These are phyloP conservation scores for Fusarium foetens DNA, from an alignment of 2,329 filamentous ascomycete genomes.

Conservation along the genomic window DNA sequence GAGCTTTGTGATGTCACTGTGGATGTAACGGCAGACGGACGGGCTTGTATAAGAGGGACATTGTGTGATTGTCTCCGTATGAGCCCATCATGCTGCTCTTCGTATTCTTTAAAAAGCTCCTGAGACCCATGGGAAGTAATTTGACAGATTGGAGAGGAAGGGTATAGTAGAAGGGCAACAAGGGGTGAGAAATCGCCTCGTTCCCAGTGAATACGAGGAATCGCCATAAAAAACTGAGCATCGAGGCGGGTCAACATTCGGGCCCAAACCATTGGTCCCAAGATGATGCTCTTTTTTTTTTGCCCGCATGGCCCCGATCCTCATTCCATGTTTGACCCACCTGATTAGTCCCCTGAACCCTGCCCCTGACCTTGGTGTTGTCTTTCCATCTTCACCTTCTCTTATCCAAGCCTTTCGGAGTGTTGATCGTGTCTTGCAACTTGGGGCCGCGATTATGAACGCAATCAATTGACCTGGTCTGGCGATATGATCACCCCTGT, in stretches of 20 bases:
- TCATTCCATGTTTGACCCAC: conserved; percentile 33
- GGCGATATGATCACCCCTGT: background rate
- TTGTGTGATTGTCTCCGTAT: conserved; percentile 4
- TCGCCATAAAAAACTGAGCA: conserved; percentile 36
- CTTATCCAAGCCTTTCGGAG: conserved; percentile 29
- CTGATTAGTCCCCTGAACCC: conserved; percentile 35
- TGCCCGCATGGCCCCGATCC: conserved; percentile 22
- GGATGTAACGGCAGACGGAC: conserved; percentile 28
- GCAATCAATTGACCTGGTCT: background rate
- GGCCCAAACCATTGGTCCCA: conserved; percentile 37
- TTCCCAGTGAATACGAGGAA: conserved; percentile 39
- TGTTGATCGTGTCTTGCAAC: conserved; percentile 18
- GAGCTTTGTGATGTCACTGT: conserved; percentile 38
- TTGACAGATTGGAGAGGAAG: background rate
- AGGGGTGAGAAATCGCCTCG: conserved; percentile 12
- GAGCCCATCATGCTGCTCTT: conserved; percentile 15
- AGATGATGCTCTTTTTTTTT: conserved; percentile 11
- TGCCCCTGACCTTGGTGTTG: conserved; percentile 24
- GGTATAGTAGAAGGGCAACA: background rate
- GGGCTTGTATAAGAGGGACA: background rate
- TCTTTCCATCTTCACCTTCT: conserved; percentile 7
- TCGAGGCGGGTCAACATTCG: conserved; percentile 34
- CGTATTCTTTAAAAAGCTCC: conserved; percentile 31
- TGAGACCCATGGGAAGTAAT: conserved; percentile 4
- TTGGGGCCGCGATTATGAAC: background rate